Conservation (phyloP, 2,329 filamentous ascomycete genomes). For the Paecilomyces sp. region DNA sequence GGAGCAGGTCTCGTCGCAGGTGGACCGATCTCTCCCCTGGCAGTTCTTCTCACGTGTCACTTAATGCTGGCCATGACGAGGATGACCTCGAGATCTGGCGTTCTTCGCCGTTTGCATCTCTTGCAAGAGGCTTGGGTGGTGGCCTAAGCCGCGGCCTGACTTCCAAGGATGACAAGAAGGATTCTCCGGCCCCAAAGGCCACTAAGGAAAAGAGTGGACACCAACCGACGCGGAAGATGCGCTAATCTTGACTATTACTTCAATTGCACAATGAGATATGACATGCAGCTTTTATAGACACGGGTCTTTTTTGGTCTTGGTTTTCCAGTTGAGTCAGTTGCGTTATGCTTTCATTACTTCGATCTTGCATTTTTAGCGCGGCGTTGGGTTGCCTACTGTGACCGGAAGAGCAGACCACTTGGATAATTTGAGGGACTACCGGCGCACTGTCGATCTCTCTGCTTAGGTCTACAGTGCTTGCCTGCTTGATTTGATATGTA, state of each 20-base stretch:
- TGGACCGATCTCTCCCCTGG: background rate
- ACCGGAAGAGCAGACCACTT: conserved; percentile 5
- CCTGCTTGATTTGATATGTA: background rate
- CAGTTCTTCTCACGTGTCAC: background rate
- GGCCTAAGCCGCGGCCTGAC: conserved; percentile 35
- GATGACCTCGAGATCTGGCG: conserved; percentile 30
- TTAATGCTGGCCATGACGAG: conserved; percentile 17
- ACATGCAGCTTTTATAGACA: background rate
- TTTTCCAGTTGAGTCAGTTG: background rate
- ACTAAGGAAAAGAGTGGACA: conserved; percentile 1
- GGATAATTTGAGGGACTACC: background rate
- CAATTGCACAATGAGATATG: background rate
- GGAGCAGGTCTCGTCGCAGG: background rate
- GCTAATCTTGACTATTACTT: background rate
- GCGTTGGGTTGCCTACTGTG: background rate
- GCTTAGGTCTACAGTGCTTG: background rate
- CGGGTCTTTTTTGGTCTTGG: background rate
- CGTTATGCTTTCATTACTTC: background rate
- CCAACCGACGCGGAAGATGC: conserved; percentile 8
- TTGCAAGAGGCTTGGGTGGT: conserved; percentile 35
- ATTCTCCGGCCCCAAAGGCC: conserved; percentile 9
- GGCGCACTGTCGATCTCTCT: background rate
- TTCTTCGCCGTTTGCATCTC: conserved; percentile 31
- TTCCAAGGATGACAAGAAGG: conserved; percentile 23
- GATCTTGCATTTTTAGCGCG: background rate